Evolutionary conservation across 495 filamentous ascomycete genomes (phyloP).

Genomic region (Penicillium macrosclerotiorum): DNA sequence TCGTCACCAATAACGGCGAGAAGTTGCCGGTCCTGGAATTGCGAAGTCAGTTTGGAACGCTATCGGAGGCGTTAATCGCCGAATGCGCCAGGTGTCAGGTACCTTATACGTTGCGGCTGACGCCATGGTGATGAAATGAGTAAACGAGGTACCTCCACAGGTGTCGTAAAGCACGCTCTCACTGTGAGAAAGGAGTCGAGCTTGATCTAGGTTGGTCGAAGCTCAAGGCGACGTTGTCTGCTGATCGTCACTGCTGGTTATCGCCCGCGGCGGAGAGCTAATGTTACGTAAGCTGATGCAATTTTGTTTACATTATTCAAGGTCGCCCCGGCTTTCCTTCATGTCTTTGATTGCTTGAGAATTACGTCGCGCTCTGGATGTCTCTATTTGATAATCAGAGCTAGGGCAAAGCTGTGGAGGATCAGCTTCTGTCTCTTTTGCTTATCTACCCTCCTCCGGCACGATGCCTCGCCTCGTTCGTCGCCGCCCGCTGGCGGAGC

Average conservation of each 20-base stretch:
- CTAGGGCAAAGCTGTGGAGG: slow-evolving; percentile 22
- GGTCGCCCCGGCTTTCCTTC: slow-evolving; percentile 4
- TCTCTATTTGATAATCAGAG: background rate
- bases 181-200: background rate
- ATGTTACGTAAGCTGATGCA: slow-evolving; percentile 26
- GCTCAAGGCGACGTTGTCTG: slow-evolving; percentile 4
- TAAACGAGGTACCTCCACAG: background rate
- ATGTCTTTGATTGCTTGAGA: background rate
- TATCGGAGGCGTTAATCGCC: slow-evolving; percentile 15
- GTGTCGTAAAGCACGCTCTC: background rate
- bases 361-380: slow-evolving; percentile 13
- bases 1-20: slow-evolving; percentile 97
- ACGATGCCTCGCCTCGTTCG: slow-evolving; percentile 78
- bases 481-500: slow-evolving; percentile 68
- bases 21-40: slow-evolving; percentile 78
- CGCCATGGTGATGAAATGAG: slow-evolving; percentile 30
- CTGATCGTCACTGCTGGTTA: slow-evolving; percentile 19
- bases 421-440: slow-evolving; percentile 16
- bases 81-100: slow-evolving; percentile 12
- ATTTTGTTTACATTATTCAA: slow-evolving; percentile 22
- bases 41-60: slow-evolving; percentile 15
- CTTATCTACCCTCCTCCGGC: slow-evolving; percentile 6
- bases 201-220: background rate
- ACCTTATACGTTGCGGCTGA: slow-evolving; percentile 43
- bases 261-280: slow-evolving; percentile 25